Evolutionary conservation across 176 grass and related monocot genomes (phyloP), one percentile per base, ranked within the genome.

Genomic region (Poa pratensis): DNA sequence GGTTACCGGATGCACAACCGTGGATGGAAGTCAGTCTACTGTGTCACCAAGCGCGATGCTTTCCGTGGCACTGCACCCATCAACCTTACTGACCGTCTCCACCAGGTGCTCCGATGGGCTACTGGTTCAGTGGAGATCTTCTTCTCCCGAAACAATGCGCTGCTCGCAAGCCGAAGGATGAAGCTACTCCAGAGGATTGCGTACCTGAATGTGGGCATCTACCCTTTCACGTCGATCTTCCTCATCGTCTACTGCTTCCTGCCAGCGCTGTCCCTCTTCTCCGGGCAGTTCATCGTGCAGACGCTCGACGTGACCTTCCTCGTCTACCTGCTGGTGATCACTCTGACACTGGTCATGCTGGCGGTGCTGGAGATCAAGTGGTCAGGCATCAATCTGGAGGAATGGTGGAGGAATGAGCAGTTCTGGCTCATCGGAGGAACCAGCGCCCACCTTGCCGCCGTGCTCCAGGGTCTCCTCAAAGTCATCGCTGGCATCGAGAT

Each of bases 341-440:
- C 94, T 12, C 15, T 96, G 16, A 96, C 94, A 3, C 59, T 99
- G 54, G 77, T 80, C 79, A 34, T 88, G 78, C 97, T 96, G 1
- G 94, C 97, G 0, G 82, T 94, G 77, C 91, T 99, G 0, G 97
- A 99, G 90, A 82, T 99, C 84, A 99, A 99, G 83, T 99, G 97
- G 97, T 92, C 94, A 0, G 94, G 94, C 20, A 94, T 99, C 83
- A 87, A 69, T 27, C 83, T 99, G 11, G 93, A 99, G 81, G 97
- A 99, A 27, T 99, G 97, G 97, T 99, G 97, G 97, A 79, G 97
- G 50, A 99, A 99, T 18, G 97, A 99, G 86, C 97, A 99, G 88
- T 99, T 99, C 82, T 99, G 97, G 97, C 73, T 99, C 14, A 99
- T 99, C 0, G 97, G 97, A 9, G 97, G 97, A 16, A 96, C 97